These are phyloP conservation scores for Planoprotostelium fungivorum DNA, from an alignment of 78 protist genomes.

Conservation along the genomic window DNA sequence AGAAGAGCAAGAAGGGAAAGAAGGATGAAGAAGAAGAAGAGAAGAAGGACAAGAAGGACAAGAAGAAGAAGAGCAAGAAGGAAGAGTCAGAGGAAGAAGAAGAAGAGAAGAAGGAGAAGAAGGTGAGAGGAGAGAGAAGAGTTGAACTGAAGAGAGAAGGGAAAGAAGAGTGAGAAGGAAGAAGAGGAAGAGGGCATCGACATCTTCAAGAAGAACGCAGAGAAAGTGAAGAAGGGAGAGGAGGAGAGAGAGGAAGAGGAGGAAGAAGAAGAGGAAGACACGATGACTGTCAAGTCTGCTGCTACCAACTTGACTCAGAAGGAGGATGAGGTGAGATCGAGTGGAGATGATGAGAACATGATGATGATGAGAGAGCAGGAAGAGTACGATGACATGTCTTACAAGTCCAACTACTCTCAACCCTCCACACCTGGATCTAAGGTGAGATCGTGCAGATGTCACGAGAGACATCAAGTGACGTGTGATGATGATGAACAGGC, in stretches of 20 bases:
- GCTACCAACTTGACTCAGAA: no score
- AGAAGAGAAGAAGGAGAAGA: not conserved
- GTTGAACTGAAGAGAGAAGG: not conserved
- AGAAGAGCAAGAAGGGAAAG: no score
- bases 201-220: not conserved
- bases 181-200: not conserved
- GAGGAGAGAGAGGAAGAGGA: not conserved
- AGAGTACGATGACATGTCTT: no score
- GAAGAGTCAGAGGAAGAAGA: not conserved
- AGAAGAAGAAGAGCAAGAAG: not conserved
- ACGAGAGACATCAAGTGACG: not conserved
- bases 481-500: not conserved
- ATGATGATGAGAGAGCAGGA: not conserved
- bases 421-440: no score
- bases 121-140: not conserved
- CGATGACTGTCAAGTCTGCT: not conserved
- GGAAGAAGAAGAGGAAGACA: not conserved
- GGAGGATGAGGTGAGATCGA: no score
- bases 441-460: no score
- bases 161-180: not conserved
- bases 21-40: not conserved
- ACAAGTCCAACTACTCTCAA: no score
- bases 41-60: not conserved
- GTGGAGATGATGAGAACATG: not conserved
- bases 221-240: no score